Percentiles rank a stretch among this genome's conserved stretches.
These are phyloP conservation scores for Alternaria sp. DNA, from an alignment of 2,329 filamentous ascomycete genomes.

Conservation along the genomic window DNA sequence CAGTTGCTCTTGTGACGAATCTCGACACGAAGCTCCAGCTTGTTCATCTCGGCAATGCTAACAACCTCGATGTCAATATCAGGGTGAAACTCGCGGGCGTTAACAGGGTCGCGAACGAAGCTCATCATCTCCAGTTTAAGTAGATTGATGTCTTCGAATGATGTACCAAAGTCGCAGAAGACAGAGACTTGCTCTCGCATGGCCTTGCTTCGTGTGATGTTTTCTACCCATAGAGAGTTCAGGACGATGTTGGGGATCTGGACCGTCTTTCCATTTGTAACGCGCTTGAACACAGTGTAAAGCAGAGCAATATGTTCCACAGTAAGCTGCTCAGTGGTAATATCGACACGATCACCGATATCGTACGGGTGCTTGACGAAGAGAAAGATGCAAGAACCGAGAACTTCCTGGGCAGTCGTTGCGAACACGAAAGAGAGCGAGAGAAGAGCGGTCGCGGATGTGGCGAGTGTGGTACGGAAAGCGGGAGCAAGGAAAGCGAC, in stretches of 20 bases:
- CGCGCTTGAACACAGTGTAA: slow-evolving; percentile 89
- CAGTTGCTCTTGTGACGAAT: slow-evolving; percentile 82
- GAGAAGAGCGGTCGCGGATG: slow-evolving; percentile 88
- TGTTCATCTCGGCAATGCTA: slow-evolving; percentile 85
- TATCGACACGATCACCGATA: slow-evolving; percentile 92
- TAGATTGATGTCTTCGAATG: slow-evolving; percentile 87
- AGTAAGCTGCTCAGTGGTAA: slow-evolving; percentile 73
- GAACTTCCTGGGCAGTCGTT: slow-evolving; percentile 88
- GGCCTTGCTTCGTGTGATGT: slow-evolving; percentile 86
- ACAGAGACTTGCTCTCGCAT: slow-evolving; percentile 88
- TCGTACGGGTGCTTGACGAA: slow-evolving; percentile 99
- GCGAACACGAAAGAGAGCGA: slow-evolving; percentile 98
- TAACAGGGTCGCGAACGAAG: slow-evolving; percentile 85
- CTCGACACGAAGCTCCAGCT: slow-evolving; percentile 81
- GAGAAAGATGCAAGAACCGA: slow-evolving; percentile 98
- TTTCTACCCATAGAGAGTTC: slow-evolving; percentile 95
- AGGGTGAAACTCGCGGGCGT: slow-evolving; percentile 88
- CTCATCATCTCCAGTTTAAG: slow-evolving; percentile 83
- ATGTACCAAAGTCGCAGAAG: slow-evolving; percentile 84
- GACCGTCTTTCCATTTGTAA: slow-evolving; percentile 80
- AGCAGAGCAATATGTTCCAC: slow-evolving; percentile 95
- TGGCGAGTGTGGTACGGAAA: slow-evolving; percentile 85
- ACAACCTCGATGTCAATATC: slow-evolving; percentile 82
- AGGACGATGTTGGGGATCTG: slow-evolving; percentile 91
- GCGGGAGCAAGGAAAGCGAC: slow-evolving; percentile 87